phyloP scores from a whole-genome alignment of 441 rosid genomes.

The Populus hybrid region DNA sequence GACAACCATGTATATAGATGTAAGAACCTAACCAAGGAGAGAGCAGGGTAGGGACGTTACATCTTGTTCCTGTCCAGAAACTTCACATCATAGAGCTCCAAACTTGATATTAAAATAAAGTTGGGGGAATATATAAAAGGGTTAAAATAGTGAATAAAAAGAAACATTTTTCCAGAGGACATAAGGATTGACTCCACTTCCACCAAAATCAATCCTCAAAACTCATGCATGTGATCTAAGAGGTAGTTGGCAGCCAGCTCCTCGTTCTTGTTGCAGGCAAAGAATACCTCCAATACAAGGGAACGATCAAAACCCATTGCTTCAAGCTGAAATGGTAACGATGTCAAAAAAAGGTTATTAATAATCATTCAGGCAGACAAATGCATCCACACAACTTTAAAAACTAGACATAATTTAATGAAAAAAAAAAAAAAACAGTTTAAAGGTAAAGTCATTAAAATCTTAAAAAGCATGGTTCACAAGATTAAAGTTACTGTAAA shows the following conservation, averaged over 20 bases:
- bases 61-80: conserved; percentile 25
- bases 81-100: conserved; percentile 19
- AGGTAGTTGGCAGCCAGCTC: conserved; percentile 96
- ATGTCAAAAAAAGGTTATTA: background rate
- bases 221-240: conserved; percentile 82
- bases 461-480: background rate
- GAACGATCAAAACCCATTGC: conserved; percentile 92
- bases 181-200: conserved; percentile 14
- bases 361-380: background rate
- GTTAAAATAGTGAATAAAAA: background rate
- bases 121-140: background rate
- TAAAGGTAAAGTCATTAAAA: background rate
- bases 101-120: conserved; percentile 22
- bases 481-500: background rate
- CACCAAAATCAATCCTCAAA: conserved; percentile 53
- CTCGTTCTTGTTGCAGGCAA: conserved; percentile 95
- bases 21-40: conserved; percentile 16
- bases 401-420: background rate
- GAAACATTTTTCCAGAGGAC: background rate
- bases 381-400: background rate
- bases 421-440: background rate
- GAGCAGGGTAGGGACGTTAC: conserved; percentile 18
- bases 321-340: conserved; percentile 53
- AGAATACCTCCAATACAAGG: conserved; percentile 76
- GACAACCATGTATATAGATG: conserved; percentile 8